A percentile compares a stretch with the other conserved stretches of the same genome.
These are phyloP conservation scores for Massariosphaeria phaeospora DNA, from an alignment of 495 filamentous ascomycete genomes.

Conservation along the genomic window DNA sequence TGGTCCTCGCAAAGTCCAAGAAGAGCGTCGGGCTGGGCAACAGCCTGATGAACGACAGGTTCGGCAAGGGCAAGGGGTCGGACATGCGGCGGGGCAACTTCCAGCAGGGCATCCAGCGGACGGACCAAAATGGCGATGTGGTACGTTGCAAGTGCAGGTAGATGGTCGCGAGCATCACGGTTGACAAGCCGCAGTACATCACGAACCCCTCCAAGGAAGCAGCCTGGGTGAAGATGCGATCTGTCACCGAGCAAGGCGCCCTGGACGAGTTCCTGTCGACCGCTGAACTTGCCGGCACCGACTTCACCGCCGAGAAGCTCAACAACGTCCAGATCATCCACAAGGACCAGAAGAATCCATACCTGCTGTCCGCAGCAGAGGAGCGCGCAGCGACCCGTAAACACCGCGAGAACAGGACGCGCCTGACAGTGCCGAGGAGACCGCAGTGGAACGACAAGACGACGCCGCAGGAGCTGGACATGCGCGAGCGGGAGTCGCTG, in stretches of 20 bases:
- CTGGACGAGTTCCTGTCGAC: constrained; percentile 83
- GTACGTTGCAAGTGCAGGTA: constrained; percentile 19
- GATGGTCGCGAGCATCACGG: background rate
- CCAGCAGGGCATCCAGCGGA: constrained; percentile 35
- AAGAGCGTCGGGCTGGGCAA: constrained; percentile 88
- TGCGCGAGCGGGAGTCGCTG: constrained; percentile 72
- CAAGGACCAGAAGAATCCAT: constrained; percentile 89
- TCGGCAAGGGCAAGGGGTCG: constrained; percentile 78
- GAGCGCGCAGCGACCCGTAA: constrained; percentile 72
- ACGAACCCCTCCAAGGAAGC: constrained; percentile 62
- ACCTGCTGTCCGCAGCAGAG: constrained; percentile 81
- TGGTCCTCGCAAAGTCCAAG: constrained; percentile 95
- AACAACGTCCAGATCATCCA: constrained; percentile 99
- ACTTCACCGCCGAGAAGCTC: constrained; percentile 98
- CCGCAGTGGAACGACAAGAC: constrained; percentile 83
- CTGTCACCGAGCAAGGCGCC: constrained; percentile 93
- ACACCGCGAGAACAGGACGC: constrained; percentile 68
- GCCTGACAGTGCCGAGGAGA: constrained; percentile 83
- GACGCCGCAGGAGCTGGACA: constrained; percentile 74
- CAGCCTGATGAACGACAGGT: constrained; percentile 88
- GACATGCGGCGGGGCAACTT: constrained; percentile 46
- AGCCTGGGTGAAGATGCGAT: constrained; percentile 93
- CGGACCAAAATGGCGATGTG: constrained; percentile 32
- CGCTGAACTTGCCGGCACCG: constrained; percentile 91
- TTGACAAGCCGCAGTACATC: constrained; percentile 32